Percentiles rank a stretch among this genome's conserved stretches.
These are phyloP conservation scores for Gaillardinia entomophila DNA, from an alignment of 805 yeast species.

Conservation along the genomic window DNA sequence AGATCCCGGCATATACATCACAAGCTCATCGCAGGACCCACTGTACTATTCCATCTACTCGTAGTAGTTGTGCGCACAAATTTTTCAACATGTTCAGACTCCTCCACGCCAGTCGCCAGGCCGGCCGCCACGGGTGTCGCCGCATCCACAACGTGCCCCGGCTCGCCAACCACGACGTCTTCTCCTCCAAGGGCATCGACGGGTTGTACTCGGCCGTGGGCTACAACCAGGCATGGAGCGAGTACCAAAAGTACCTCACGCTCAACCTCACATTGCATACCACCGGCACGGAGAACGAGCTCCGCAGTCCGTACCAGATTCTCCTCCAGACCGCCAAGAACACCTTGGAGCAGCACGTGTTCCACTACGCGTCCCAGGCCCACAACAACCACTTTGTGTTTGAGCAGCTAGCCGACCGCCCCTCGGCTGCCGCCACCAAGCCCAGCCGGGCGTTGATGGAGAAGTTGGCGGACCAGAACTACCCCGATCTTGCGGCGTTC, in stretches of 20 bases:
- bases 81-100: too few relatives aligned
- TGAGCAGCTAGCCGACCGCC: constrained; percentile 46
- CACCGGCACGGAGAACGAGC: constrained; percentile 74
- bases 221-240: constrained; percentile 71
- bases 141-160: constrained; percentile 59
- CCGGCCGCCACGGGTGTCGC: background rate
- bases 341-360: constrained; percentile 60
- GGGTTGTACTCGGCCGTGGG: constrained; percentile 65
- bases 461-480: constrained; percentile 28
- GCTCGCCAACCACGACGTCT: constrained; percentile 37
- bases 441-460: constrained; percentile 36
- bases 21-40: too few relatives aligned
- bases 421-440: constrained; percentile 24
- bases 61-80: too few relatives aligned
- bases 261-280: constrained; percentile 59
- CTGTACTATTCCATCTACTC: too few relatives aligned
- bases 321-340: constrained; percentile 60
- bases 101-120: too few relatives aligned
- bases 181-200: constrained; percentile 44
- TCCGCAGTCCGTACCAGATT: constrained; percentile 69
- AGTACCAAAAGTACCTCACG: constrained; percentile 65
- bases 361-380: constrained; percentile 85
- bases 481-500: constrained; percentile 42
- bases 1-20: too few relatives aligned
- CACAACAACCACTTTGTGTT: constrained; percentile 90